Percentiles rank a stretch among this genome's conserved stretches.
These are phyloP conservation scores for Hysterangium stoloniferum DNA, from an alignment of 768 basidiomycete genomes.

Conservation along the genomic window DNA sequence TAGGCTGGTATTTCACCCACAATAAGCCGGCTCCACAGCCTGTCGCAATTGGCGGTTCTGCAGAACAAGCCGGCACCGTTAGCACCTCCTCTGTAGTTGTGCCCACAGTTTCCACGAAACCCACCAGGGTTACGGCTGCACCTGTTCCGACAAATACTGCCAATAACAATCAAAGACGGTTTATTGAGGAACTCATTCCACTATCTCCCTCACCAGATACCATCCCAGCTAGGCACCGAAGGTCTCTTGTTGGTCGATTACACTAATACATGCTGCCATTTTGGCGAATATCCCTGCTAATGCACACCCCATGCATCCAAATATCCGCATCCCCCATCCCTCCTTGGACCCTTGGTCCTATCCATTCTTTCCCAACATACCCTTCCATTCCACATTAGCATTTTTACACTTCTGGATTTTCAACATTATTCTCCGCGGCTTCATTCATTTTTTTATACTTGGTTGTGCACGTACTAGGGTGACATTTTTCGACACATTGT, in stretches of 20 bases:
- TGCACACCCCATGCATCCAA: too few relatives aligned
- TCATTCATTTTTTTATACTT: too few relatives aligned
- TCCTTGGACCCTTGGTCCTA: too few relatives aligned
- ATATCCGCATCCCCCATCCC: too few relatives aligned
- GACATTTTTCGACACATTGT: too few relatives aligned
- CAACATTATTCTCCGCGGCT: too few relatives aligned
- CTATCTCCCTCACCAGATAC: background rate
- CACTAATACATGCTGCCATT: too few relatives aligned
- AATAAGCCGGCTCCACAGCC: conserved; percentile 42
- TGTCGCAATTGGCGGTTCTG: conserved; percentile 57
- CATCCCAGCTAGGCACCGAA: background rate
- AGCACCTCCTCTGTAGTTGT: conserved; percentile 11
- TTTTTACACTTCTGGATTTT: too few relatives aligned
- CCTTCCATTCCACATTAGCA: too few relatives aligned
- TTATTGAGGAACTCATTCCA: background rate
- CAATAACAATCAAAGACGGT: conserved; percentile 3
- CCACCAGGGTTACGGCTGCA: conserved; percentile 15
- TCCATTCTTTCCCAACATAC: too few relatives aligned
- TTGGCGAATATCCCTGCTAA: too few relatives aligned
- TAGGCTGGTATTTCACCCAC: conserved; percentile 54
- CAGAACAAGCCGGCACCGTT: conserved; percentile 30
- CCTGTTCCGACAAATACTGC: conserved; percentile 5
- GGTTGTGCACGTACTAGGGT: too few relatives aligned
- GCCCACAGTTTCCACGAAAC: conserved; percentile 14
- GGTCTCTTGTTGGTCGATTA: background rate